Evolutionary conservation across 306 rosid species (phyloP), one percentile per base, ranked within the genome.

Genomic region (Quercus dentata): DNA sequence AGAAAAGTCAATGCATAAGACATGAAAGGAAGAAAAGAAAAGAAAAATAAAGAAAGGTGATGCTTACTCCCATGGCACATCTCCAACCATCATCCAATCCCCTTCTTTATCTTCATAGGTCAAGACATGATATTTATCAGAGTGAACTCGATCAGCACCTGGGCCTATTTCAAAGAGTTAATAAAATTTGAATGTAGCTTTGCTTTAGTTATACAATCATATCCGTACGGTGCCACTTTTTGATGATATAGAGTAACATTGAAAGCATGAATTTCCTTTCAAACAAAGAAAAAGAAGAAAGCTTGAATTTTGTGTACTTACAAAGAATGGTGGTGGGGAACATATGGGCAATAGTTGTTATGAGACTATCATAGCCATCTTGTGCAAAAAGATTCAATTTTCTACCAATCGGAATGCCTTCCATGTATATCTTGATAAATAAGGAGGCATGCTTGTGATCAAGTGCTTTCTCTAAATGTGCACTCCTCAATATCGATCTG

Each of bases 31-130:
- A 76, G 25, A 51, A 2, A 15, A 0, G 23, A n/a, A 59, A 30
- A 46, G 15, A 2, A 59, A 55, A 55, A 74, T 20, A 13, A 41
- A 18, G 49, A 41, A 13, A 30, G n/a, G 20, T 57, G 5, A 61
- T 28, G 77, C 90, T 87, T 87, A 87, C 91, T 82, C 91, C 87
- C 91, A 87, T 5, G 91, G 91, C 13, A 87, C 91, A 80, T 87
- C 91, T 78, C 91, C 91, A 78, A 87, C 91, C 91, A 87, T 82
- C 87, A 85, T 85, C 91, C 88, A 87, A 10, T 87, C 91, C 3
- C 91, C 91, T 83, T 87, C 91, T 80, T 80, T 73, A 78, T 87
- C 88, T 70, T 87, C 88, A 21, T 85, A 87, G 72, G 91, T 87
- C 33, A 87, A 57, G 46, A 87, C 80, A 58, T 87, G 84, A 69